These are phyloP conservation scores for Atkinsonella hypoxylon DNA, from an alignment of 2,329 filamentous ascomycete species.

Conservation along the genomic window DNA sequence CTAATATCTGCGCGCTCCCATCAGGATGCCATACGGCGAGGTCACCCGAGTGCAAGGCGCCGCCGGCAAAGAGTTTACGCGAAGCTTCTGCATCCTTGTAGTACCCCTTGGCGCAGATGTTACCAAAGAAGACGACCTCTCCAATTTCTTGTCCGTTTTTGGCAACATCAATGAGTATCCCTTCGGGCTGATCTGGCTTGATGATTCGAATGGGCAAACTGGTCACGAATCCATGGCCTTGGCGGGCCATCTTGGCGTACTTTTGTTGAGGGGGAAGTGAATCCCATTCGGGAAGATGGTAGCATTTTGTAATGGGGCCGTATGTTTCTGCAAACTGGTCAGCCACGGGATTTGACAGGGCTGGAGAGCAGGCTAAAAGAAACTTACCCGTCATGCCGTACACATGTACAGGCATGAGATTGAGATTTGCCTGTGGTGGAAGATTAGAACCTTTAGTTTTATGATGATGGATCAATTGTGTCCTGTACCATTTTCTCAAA, in stretches of 20 bases:
- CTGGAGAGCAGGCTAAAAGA: too few species aligned
- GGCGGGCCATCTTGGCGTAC: slow-evolving; percentile 82
- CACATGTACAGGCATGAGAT: slow-evolving; percentile 83
- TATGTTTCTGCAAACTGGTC: slow-evolving; percentile 56
- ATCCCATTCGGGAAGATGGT: slow-evolving; percentile 80
- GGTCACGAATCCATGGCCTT: slow-evolving; percentile 84
- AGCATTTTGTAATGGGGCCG: slow-evolving; percentile 90
- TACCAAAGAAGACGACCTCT: slow-evolving; percentile 70
- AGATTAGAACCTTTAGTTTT: background rate
- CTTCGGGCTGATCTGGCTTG: slow-evolving; percentile 62
- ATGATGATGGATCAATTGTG: too few species aligned
- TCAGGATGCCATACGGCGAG: slow-evolving; percentile 88
- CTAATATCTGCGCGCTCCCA: slow-evolving; percentile 81
- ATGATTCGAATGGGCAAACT: slow-evolving; percentile 72
- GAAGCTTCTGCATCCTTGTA: slow-evolving; percentile 85
- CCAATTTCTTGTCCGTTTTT: slow-evolving; percentile 38
- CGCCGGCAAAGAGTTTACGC: slow-evolving; percentile 74
- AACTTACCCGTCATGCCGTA: slow-evolving; percentile 57
- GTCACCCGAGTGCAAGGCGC: slow-evolving; percentile 80
- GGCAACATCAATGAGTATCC: slow-evolving; percentile 33
- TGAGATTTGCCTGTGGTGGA: slow-evolving; percentile 40
- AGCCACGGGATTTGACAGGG: background rate
- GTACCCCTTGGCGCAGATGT: slow-evolving; percentile 86
- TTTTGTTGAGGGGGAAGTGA: slow-evolving; percentile 58
- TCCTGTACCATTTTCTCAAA: slow-evolving; percentile 78